These are phyloP conservation scores for Andrographis paniculata DNA, from an alignment of 305 asterid genomes.

Conservation along the genomic window DNA sequence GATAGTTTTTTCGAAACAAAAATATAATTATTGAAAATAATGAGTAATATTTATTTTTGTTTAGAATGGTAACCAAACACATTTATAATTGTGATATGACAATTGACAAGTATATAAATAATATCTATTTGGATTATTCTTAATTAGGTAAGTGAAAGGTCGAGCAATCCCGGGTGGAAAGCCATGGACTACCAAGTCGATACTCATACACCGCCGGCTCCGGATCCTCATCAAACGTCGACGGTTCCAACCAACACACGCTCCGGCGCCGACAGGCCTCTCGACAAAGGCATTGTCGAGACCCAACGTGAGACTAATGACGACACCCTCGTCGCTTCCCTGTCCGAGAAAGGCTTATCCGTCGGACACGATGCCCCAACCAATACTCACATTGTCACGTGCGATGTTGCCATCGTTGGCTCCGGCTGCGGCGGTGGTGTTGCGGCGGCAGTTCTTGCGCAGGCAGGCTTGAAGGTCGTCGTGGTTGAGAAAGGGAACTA, in stretches of 20 bases:
- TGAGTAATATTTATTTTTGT: no score
- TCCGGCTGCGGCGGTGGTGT: conserved; percentile 95
- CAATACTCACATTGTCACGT: conserved; percentile 36
- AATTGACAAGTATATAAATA: neutral
- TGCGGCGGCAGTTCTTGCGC: conserved; percentile 65
- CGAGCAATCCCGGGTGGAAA: conserved; percentile 59
- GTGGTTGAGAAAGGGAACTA: conserved; percentile 83
- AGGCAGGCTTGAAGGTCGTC: conserved; percentile 62
- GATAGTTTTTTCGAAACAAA: no score
- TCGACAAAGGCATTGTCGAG: conserved; percentile 62
- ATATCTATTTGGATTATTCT: neutral
- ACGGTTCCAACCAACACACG: conserved; percentile 7
- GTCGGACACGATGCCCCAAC: conserved; percentile 25
- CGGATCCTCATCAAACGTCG: no score
- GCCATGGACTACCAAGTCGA: conserved; percentile 67
- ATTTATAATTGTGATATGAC: no score
- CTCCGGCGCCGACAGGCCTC: conserved; percentile 33
- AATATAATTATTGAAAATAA: no score
- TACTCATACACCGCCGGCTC: no score
- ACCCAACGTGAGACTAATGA: conserved; percentile 36
- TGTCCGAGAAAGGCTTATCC: conserved; percentile 42
- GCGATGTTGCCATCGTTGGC: conserved; percentile 78
- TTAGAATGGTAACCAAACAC: neutral
- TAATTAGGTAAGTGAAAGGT: conserved; percentile 44
- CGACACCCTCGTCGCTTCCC: conserved; percentile 33